Base-by-base conservation (phyloP, 2,329 filamentous ascomycete genomes). In the Alternaria consortialis region DNA sequence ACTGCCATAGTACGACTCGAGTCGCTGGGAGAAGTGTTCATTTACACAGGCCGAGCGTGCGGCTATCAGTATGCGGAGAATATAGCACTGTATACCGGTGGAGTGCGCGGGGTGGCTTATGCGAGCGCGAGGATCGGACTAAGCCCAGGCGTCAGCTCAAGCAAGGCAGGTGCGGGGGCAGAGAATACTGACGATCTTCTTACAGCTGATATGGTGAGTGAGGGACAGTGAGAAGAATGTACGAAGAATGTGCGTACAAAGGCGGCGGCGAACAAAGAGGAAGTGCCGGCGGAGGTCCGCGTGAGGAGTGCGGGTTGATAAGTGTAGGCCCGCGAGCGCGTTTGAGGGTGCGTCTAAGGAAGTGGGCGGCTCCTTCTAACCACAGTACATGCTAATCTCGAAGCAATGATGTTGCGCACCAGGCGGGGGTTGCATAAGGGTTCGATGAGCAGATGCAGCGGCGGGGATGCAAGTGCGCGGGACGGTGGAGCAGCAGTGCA, bases 341-440 rank as follows among this genome's bases (percentile, higher is more conserved):
- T 70, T 77, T 74, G 65, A 67, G 60, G 64, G 63, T 29, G 27
- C 20, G 40, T 43, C 20, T 23, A 59, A 65, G 64, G 59, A 73
- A 72, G 73, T 67, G 72, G 67, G 68, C 71, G 57, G 69, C 42
- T 53, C 60, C 52, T 58, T 69, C 74, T 75, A 79, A 66, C 68
- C 72, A 68, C 71, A 71, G 75, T 73, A 71, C 76, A 78, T 78
- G 72, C 74, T 76, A 74, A 69, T 67, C 69, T 77, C 71, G 72
- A 77, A 79, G 74, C 67, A 74, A 74, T 72, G 70, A 64, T 71
- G 67, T 72, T 71, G 77, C 74, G 76, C 75, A 73, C 71, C 69
- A 68, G 74, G 70, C 75, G 71, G 74, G 72, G 76, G 72, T 74
- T 71, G 76, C 77, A 80, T 79, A 74, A 76, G 76, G 71, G 70